Evolutionary conservation across 148 eudicot genomes (phyloP), one percentile per base, ranked within the genome.

Genomic region (Rhododendron molle): DNA sequence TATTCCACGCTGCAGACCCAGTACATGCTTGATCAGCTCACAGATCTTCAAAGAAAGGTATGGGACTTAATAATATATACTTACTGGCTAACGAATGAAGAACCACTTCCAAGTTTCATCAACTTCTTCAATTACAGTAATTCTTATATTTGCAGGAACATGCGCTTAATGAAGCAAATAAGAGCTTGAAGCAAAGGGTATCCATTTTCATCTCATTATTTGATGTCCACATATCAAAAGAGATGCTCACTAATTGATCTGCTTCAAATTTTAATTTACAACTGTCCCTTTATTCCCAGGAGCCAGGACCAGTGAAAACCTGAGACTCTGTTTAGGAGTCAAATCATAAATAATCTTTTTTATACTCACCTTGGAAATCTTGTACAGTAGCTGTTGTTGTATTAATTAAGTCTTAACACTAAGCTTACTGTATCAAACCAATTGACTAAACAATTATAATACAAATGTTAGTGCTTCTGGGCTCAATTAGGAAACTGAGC

Each of bases 31-130:
- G 99, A 96, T 85, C 92, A 92, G 69, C 99, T 96, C 49, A 89
- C 94, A 38, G 98, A 93, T 73, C 96, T 94, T 82, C 96, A 95
- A 83, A 90, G 92, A 81, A 94, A 90, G 97, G 99, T 96, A 94
- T 12, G 7, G 28, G 8, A 76, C 21, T 1, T 54, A 4, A 54
- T 15, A 54, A 16, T 15, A 54, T 5, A 54, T 0, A 6, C 1
- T 34, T 38, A 40, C 44, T 6, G 6, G 44, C 60, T 54, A 4
- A 15, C 5, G 1, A 54, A 54, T 18, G 18, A 54, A 54, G 60
- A n/a, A n/a, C n/a, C 60, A 54, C 1, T 54, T 54, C 44, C 7
- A 54, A 38, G 7, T 5, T 83, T 83, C 21, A 65, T 23, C 4
- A 34, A 47, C 8, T 83, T 5, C 1, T 46, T 83, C 44, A 40